Conservation (phyloP, 1,139 yeast genomes). For the Suhomyces terraborum region DNA sequence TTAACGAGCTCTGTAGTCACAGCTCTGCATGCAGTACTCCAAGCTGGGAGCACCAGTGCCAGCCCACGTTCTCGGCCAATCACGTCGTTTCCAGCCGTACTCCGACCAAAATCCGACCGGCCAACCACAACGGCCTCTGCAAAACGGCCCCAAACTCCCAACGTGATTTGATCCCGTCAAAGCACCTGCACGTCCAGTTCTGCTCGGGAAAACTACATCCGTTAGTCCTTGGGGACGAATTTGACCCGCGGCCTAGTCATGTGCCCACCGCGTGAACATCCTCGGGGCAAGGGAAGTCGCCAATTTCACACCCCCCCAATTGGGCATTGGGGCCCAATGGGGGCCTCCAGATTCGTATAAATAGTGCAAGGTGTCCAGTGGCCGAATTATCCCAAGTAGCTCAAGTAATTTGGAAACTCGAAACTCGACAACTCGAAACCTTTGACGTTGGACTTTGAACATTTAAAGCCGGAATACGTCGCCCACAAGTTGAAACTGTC, state of each 20-base stretch:
- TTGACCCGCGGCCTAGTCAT: conserved; percentile 16
- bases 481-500: no score
- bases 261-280: conserved; percentile 10
- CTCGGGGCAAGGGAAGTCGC: conserved; percentile 21
- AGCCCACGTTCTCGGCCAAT: conserved; percentile 1
- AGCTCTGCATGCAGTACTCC: no score
- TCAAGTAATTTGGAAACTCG: no score
- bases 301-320: conserved; percentile 9
- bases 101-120: not conserved
- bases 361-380: conserved; percentile 1
- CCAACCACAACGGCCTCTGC: not conserved
- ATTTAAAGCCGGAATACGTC: no score
- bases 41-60: not conserved
- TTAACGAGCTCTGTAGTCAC: no score
- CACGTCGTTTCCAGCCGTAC: not conserved
- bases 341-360: conserved; percentile 9
- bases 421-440: no score
- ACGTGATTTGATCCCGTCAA: no score
- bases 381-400: no score
- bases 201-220: conserved; percentile 6
- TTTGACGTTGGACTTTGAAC: no score
- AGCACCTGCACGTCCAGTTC: conserved; percentile 1
- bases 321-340: no score
- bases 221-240: conserved; percentile 8
- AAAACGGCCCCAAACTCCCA: not conserved